Evolutionary conservation across 306 rosid species (phyloP).

Genomic region (Elaeagnus macrophylla): DNA sequence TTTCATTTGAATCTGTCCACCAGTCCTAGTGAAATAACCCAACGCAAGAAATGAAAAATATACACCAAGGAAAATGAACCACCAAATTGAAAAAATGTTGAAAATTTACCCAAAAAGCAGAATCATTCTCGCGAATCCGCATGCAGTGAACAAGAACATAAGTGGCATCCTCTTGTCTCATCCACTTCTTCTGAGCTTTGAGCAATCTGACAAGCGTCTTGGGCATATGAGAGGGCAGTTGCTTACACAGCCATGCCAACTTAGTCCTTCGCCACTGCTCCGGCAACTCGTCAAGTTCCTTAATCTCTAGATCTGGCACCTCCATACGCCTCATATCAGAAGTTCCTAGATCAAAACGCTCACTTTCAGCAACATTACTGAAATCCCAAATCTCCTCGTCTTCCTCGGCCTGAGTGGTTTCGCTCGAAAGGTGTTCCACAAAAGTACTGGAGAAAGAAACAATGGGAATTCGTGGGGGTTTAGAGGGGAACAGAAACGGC

Average conservation of each 20-base stretch:
- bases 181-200: slow-evolving; percentile 80
- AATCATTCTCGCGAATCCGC: slow-evolving; percentile 78
- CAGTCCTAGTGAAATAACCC: not conserved
- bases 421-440: slow-evolving; percentile 25
- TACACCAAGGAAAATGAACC: not conserved
- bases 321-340: slow-evolving; percentile 30
- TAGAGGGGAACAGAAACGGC: not conserved
- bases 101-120: slow-evolving; percentile 49
- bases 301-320: slow-evolving; percentile 34
- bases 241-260: slow-evolving; percentile 60
- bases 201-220: slow-evolving; percentile 46
- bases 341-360: slow-evolving; percentile 29
- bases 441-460: slow-evolving; percentile 21
- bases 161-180: slow-evolving; percentile 56
- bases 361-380: slow-evolving; percentile 14
- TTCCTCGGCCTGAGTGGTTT: slow-evolving; percentile 6
- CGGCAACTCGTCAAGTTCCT: slow-evolving; percentile 46
- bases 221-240: slow-evolving; percentile 40
- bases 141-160: slow-evolving; percentile 69
- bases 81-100: not conserved
- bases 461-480: not conserved
- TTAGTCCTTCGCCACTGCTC: slow-evolving; percentile 58
- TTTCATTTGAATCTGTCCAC: not conserved
- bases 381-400: slow-evolving; percentile 14
- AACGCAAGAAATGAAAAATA: not conserved